Percentiles rank a stretch among this genome's conserved stretches.
phyloP scores from a whole-genome alignment of 805 yeast species.

The Saccharomycopsis microspora region DNA sequence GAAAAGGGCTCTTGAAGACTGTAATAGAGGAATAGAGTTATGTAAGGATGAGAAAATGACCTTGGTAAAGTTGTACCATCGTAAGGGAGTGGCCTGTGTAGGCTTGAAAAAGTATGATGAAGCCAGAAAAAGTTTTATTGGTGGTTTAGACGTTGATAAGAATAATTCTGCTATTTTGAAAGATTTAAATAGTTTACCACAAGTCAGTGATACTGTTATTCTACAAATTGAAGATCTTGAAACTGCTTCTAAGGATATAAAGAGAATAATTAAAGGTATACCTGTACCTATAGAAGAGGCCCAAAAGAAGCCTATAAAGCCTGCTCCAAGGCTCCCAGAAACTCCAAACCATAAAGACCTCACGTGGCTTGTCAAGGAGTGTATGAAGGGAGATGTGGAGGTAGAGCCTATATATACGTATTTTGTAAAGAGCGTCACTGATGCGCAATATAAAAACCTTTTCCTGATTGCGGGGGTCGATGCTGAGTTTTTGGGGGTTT shows the following conservation, averaged over 20 bases:
- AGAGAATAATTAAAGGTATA: not conserved
- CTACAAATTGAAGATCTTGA: too few relatives aligned
- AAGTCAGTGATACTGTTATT: not conserved
- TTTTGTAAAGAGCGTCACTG: constrained; percentile 20
- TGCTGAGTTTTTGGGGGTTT: constrained; percentile 34
- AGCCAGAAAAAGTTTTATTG: too few relatives aligned
- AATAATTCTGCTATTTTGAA: constrained; percentile 27
- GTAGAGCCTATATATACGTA: constrained; percentile 23
- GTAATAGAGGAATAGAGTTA: constrained; percentile 35
- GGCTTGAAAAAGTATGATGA: too few relatives aligned
- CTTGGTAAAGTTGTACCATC: constrained; percentile 37
- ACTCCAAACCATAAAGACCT: not conserved
- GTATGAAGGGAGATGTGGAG: not conserved
- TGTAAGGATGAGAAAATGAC: constrained; percentile 17
- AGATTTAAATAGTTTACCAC: constrained; percentile 23
- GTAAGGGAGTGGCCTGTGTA: constrained; percentile 32
- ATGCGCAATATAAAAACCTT: constrained; percentile 20
- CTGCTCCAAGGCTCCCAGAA: not conserved
- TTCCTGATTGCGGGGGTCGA: constrained; percentile 39
- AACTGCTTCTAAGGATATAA: not conserved
- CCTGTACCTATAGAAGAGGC: not conserved
- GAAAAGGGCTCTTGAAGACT: constrained; percentile 36
- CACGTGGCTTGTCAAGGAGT: constrained; percentile 3
- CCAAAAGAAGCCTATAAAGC: not conserved
- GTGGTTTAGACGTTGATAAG: constrained; percentile 32